Evolutionary conservation across 257 asterid species (phyloP), one percentile per base, ranked within the genome.

Genomic region (Fraxinus americana): DNA sequence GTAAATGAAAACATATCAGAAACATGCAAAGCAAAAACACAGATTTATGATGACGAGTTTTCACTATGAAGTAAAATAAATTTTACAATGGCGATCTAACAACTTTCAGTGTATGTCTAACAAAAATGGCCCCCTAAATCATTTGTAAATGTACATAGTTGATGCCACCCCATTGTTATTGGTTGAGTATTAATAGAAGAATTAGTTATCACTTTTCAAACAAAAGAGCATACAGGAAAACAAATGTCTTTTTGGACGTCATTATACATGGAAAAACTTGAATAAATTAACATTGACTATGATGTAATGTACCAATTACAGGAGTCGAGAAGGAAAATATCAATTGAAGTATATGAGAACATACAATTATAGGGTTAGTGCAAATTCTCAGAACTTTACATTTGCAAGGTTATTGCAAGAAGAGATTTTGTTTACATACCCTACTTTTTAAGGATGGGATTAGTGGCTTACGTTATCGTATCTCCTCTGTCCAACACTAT

Each of bases 401-500:
- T 25, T 0, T 63, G 36, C 69, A 63, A 63, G 68, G 17, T 63
- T 25, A 35, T 23, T 23, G 10, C 7, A 63, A 57, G 66, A 21
- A 11, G 19, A 63, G 7, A 63, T 25, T 21, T 63, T 63, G 69
- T 27, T 27, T 59, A 2, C 67, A 7, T 9, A 59, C 13, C 30
- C 32, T 59, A 59, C 69, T 63, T 21, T 23, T 79, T 41, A 72
- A 21, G 66, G 52, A 19, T 16, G 69, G 59, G 68, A 70, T 54
- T 7, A 54, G 67, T 48, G 74, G 79, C 98, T 84, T 86, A 95
- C 99, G 92, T 90, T 70, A 95, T 89, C 10, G 94, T 90, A 83
- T 95, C 99, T 75, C 98, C 98, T 86, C 93, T 84, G 70, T 91
- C 94, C 10, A 87, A 70, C 67, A 93, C 98, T 52, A 76, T 75